Evolutionary conservation across 2,329 filamentous ascomycete genomes (phyloP), one percentile per base, ranked within the genome.

Genomic region (Fusarium tjaetaba): DNA sequence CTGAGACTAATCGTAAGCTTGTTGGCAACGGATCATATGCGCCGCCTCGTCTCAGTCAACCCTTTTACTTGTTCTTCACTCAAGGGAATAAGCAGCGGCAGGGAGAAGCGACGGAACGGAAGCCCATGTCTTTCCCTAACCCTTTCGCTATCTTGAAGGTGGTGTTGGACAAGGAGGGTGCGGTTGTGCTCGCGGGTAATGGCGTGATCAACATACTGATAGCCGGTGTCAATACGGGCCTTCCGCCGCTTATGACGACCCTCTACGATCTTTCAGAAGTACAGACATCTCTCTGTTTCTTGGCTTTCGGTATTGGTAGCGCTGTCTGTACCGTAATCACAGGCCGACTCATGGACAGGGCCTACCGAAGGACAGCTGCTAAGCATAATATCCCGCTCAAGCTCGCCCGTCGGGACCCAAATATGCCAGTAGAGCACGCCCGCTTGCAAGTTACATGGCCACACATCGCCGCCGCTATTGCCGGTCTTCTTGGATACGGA

Each of bases 81-180:
- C 7, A 2, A 2, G 2, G 15, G 11, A 7, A 4, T 14, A 49
- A 18, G 3, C 14, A 18, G 7, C 11, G 13, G 15, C 22, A 32
- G 30, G 15, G 0, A 7, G 15, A 18, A 2, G 7, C 11, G 1
- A 24, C 2, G 1, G 10, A 49, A 5, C 7, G 11, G 15, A 34
- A 5, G 11, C 11, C 16, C 4, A 24, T 15, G 5, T 6, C 4
- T 3, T 52, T 52, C 1, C 30, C 48, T 2, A 52, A 52, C 7
- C n/a, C n/a, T 1, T 20, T 52, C 8, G 7, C 48, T 3, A 26
- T 52, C 1, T 36, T 52, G 4, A 26, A 36, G 16, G 48, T 52
- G 4, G 16, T 34, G 16, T 18, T 52, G 3, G n/a, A 52, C 2
- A 52, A 26, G 32, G 48, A 52, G 9, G 16, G 32, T 9, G n/a